Conservation (phyloP, 108 stramenopile genomes). For the Stephanodiscus minutulus region DNA sequence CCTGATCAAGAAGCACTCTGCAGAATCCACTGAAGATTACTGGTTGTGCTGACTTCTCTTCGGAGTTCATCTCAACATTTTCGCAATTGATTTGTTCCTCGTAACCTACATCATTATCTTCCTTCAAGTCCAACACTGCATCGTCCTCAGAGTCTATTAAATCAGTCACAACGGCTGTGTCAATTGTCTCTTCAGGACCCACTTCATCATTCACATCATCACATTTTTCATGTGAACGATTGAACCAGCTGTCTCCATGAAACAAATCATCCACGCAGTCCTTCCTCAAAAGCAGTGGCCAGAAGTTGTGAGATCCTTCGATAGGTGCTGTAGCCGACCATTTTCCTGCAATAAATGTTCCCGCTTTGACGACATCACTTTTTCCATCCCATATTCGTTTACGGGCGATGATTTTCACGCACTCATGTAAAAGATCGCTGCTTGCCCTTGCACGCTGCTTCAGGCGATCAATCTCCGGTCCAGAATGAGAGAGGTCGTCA, state of each 20-base stretch:
- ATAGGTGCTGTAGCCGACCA: conserved; percentile 32
- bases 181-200: conserved; percentile 18
- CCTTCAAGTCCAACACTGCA: conserved; percentile 32
- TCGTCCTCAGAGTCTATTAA: conserved; percentile 29
- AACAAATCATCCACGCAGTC: conserved; percentile 58
- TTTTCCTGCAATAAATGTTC: conserved; percentile 40
- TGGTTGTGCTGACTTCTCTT: conserved; percentile 7
- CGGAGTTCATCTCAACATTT: conserved; percentile 3
- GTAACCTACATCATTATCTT: conserved; percentile 26
- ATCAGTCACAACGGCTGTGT: conserved; percentile 1
- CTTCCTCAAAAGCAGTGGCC: conserved; percentile 41
- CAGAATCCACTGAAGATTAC: conserved; percentile 61
- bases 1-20: conserved; percentile 62
- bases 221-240: conserved; percentile 16
- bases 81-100: conserved; percentile 20
- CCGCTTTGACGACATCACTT: conserved; percentile 54
- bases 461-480: conserved; percentile 24
- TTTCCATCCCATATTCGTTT: conserved; percentile 80
- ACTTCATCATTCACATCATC: conserved; percentile 20
- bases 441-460: conserved; percentile 55
- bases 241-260: conserved; percentile 60
- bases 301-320: conserved; percentile 12
- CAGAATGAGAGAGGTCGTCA: background rate
- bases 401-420: conserved; percentile 54
- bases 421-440: conserved; percentile 44